Percentiles rank a stretch among this genome's conserved stretches.
Conservation (phyloP, 805 yeast species). For the Candida anglica region DNA sequence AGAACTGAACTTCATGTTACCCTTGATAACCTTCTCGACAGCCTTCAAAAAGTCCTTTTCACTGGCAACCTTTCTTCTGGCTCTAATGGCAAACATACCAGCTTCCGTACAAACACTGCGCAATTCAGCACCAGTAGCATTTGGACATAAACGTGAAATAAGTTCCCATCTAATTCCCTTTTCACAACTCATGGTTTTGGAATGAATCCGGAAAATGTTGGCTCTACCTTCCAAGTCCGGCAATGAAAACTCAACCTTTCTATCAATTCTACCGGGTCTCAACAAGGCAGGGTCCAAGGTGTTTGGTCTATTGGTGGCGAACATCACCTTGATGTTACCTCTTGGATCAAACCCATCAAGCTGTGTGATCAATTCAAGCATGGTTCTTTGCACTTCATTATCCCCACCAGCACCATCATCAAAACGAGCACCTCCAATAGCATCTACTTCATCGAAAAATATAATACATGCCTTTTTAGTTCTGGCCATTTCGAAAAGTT, state of each 20-base stretch:
- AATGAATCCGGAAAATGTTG: constrained; percentile 93
- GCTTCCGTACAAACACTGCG: constrained; percentile 99
- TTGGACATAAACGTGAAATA: constrained; percentile 95
- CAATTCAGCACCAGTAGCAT: constrained; percentile 97
- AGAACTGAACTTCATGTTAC: constrained; percentile 95
- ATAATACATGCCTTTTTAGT: constrained; percentile 97
- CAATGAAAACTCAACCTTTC: constrained; percentile 94
- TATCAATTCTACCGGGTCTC: constrained; percentile 98
- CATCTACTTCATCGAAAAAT: constrained; percentile 97
- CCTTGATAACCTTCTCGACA: constrained; percentile 97
- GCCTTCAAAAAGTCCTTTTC: constrained; percentile 98
- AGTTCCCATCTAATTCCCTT: constrained; percentile 98
- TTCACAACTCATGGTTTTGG: constrained; percentile 97
- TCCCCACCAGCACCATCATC: constrained; percentile 99
- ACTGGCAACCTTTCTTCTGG: constrained; percentile 95
- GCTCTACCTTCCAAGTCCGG: constrained; percentile 99
- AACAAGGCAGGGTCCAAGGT: constrained; percentile 96
- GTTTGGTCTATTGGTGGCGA: constrained; percentile 98
- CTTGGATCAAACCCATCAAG: constrained; percentile 98
- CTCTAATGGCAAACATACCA: constrained; percentile 99
- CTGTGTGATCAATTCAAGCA: constrained; percentile 97
- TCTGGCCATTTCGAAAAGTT: constrained; percentile 97
- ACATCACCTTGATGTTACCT: constrained; percentile 98
- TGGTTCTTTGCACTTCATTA: constrained; percentile 97
- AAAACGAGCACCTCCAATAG: constrained; percentile 99